Evolutionary conservation across 345 rosid genomes (phyloP), one percentile per base, ranked within the genome.

Genomic region (Triadica sebifera): DNA sequence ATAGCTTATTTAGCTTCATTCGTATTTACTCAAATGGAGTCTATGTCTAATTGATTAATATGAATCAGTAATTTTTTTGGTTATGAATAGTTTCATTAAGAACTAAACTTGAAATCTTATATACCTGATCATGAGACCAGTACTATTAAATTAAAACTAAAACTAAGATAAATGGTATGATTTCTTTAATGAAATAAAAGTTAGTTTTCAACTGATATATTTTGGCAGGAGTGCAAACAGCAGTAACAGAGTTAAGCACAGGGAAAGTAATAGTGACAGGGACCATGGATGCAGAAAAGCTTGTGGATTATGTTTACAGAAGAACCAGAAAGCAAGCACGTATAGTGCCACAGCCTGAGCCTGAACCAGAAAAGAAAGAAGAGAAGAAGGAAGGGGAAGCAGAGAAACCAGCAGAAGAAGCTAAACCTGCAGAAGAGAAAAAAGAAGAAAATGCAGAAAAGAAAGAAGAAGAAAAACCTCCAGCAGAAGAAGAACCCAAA

Each of bases 231-330:
- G 97, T 95, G 52, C 94, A 89, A 87, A 85, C 91, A 25, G 93
- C 86, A 2, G 84, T 16, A 61, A 87, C 99, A 6, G 98, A 95
- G 72, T 76, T 89, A 46, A 81, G 85, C 43, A 81, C 87, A 13
- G 88, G 89, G 62, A 95, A 90, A 82, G 98, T 90, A 37, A 88
- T 80, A 5, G 98, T 95, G 34, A 91, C 93, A 0, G 99, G 99
- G 12, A 95, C 97, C 12, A 93, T 95, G 94, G 96, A 90, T 53
- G 89, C 88, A 8, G 83, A 85, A 79, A 89, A 87, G 79, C 89
- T 91, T 8, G 99, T 88, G 34, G 98, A 90, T 17, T 95, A 95
- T 65, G 88, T 93, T 45, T 91, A 93, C 59, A 80, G 89, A 78
- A 79, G 90, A 71, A 93, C 99, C 70, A 89, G 86, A 75, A 95